These are phyloP conservation scores for Immersiporthe knoxdaviesiana DNA, from an alignment of 2,329 filamentous ascomycete genomes.

Conservation along the genomic window DNA sequence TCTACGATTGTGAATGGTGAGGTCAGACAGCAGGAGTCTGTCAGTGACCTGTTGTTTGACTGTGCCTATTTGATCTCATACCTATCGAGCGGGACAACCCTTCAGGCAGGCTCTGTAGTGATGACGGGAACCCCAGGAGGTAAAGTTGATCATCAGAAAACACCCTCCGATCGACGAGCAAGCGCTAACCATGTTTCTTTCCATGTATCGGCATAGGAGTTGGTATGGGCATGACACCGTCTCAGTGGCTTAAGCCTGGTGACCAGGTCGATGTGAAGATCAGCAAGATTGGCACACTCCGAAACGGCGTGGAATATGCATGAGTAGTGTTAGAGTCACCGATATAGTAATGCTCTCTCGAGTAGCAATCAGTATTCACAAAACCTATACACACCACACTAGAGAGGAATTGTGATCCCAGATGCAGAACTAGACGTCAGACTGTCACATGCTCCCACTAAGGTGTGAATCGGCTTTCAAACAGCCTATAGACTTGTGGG, in stretches of 20 bases:
- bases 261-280: slow-evolving; percentile 46
- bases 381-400: too few species aligned
- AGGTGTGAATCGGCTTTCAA: not conserved
- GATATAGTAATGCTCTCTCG: not conserved
- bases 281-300: slow-evolving; percentile 45
- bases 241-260: slow-evolving; percentile 43
- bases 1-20: slow-evolving; percentile 53
- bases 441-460: not conserved
- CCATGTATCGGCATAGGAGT: slow-evolving; percentile 37
- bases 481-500: not conserved
- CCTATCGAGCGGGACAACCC: slow-evolving; percentile 46
- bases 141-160: slow-evolving; percentile 24
- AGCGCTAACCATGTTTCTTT: slow-evolving; percentile 2
- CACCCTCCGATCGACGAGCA: not conserved
- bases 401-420: not conserved
- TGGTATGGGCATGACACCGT: slow-evolving; percentile 48
- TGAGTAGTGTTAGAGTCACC: not conserved
- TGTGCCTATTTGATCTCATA: slow-evolving; percentile 43
- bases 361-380: not conserved
- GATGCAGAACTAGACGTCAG: not conserved
- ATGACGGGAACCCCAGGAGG: slow-evolving; percentile 52
- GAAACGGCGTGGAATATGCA: slow-evolving; percentile 41
- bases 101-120: slow-evolving; percentile 48
- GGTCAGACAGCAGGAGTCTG: slow-evolving; percentile 46
- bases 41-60: slow-evolving; percentile 51